Evolutionary conservation across 2,329 filamentous ascomycete genomes (phyloP).

Genomic region (Fusarium pseudocircinatum): DNA sequence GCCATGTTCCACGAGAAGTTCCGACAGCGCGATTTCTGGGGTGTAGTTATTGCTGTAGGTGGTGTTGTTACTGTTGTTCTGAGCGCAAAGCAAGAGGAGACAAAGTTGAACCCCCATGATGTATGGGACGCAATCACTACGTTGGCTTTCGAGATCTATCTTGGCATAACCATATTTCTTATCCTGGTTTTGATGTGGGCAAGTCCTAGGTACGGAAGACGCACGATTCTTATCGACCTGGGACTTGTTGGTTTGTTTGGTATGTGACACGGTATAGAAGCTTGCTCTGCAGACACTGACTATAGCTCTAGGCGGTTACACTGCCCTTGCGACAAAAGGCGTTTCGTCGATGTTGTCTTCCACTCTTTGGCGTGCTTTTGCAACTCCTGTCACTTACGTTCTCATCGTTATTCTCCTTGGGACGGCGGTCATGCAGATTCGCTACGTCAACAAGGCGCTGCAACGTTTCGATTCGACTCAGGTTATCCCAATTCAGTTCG

Average conservation of each 20-base stretch:
- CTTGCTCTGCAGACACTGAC: slow-evolving; percentile 8
- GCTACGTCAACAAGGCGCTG: slow-evolving; percentile 88
- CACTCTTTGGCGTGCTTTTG: slow-evolving; percentile 86
- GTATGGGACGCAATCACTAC: slow-evolving; percentile 90
- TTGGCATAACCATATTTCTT: slow-evolving; percentile 77
- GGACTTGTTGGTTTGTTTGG: slow-evolving; percentile 94
- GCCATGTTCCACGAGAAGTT: slow-evolving; percentile 93
- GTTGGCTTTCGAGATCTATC: slow-evolving; percentile 90
- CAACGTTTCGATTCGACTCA: slow-evolving; percentile 97
- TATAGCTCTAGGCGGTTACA: slow-evolving; percentile 79
- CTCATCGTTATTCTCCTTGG: slow-evolving; percentile 81
- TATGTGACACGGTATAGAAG: slow-evolving; percentile 53
- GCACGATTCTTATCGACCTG: slow-evolving; percentile 89
- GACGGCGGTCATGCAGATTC: slow-evolving; percentile 96
- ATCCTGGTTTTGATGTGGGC: slow-evolving; percentile 83
- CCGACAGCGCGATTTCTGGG: slow-evolving; percentile 83
- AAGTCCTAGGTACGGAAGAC: slow-evolving; percentile 84
- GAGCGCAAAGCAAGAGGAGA: slow-evolving; percentile 88
- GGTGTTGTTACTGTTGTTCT: slow-evolving; percentile 93
- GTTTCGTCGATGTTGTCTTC: slow-evolving; percentile 95
- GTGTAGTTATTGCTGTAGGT: slow-evolving; percentile 85
- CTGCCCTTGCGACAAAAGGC: slow-evolving; percentile 95
- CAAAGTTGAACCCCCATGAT: slow-evolving; percentile 88
- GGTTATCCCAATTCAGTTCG: slow-evolving; percentile 97
- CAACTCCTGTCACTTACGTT: slow-evolving; percentile 90